Base-by-base conservation (phyloP, 2,329 filamentous ascomycete genomes). In the Phaeosphaeria sp. region DNA sequence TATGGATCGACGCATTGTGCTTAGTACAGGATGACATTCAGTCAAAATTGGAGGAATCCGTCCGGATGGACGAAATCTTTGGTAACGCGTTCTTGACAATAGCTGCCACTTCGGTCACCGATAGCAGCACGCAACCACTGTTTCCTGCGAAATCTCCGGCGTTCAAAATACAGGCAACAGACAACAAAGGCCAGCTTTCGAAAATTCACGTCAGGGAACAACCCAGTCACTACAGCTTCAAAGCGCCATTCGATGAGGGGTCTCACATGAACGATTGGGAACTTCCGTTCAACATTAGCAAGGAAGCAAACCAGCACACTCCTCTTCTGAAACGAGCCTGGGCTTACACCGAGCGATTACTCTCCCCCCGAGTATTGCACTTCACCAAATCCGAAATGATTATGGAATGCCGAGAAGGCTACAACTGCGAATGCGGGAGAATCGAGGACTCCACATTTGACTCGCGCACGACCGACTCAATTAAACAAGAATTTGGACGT, bases 1-100 rank as follows among this genome's bases (percentile, higher is more conserved):
- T 78, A 0, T 78, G 74, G 69, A 73, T 77, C 36, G 76, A 78
- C 54, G 61, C 68, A 3, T 54, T 76, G 11, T 76, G 74, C 55
- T 63, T 76, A 1, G 27, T 74, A 13, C 74, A 76, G 54, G 71
- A 75, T 47, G 73, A 75, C 44, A 48, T 46, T 18, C 49, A 61
- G 7, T 65, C 74, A 18, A 74, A 68, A 51, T 58, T 69, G 7
- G 63, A 70, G 48, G 69, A 69, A 39, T 69, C 73, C 20, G 55
- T 71, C 27, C 55, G 63, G 9, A 66, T 74, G 64, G 71, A 71
- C 49, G 56, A 68, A 21, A 66, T 74, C 8, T 76, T 71, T 53
- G 65, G 67, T 2, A 74, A 74, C 42, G 70, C 73, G 1, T 74
- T 74, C 55, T 53, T 76, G 27, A 76, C 72, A 6, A 69, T 76